Conservation (phyloP, 148 eudicot species). For the Rhododendron simsii region DNA sequence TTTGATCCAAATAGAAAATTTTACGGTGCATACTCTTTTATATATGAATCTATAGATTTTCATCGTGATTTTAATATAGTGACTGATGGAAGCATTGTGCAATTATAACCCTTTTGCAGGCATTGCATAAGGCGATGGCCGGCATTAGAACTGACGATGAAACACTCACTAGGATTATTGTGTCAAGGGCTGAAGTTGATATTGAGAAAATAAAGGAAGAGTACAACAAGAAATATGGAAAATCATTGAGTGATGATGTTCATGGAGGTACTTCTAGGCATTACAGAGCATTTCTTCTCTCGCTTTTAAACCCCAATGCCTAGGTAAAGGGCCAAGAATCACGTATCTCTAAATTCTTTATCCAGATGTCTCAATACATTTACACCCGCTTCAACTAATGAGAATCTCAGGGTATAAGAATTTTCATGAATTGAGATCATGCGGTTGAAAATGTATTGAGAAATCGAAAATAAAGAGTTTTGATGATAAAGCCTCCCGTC, state of each 20-base stretch:
- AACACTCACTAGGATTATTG: conserved; percentile 65
- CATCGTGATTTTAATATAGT: not conserved
- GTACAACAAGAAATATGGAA: conserved; percentile 52
- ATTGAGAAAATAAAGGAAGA: conserved; percentile 77
- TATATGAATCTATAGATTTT: not conserved
- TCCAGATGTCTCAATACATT: not conserved
- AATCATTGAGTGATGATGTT: conserved; percentile 65
- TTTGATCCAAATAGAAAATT: not conserved
- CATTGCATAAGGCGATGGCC: conserved; percentile 68
- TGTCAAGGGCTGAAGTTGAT: conserved; percentile 77
- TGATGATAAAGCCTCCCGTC: not conserved
- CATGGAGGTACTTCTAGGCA: conserved; percentile 72
- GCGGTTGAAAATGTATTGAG: not conserved
- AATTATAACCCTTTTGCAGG: conserved; percentile 26
- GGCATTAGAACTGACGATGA: conserved; percentile 72
- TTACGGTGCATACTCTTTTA: not conserved
- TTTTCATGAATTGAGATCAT: not conserved
- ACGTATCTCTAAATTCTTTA: not conserved
- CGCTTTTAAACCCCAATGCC: conserved; percentile 63
- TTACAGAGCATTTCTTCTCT: conserved; percentile 62
- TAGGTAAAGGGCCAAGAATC: not conserved
- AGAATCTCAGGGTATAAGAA: not conserved
- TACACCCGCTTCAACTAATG: not conserved
- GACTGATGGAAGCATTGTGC: not conserved
- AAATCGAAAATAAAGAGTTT: not conserved